Conservation (phyloP, 75 land plant genomes). For the Pinus tabuliformis region DNA sequence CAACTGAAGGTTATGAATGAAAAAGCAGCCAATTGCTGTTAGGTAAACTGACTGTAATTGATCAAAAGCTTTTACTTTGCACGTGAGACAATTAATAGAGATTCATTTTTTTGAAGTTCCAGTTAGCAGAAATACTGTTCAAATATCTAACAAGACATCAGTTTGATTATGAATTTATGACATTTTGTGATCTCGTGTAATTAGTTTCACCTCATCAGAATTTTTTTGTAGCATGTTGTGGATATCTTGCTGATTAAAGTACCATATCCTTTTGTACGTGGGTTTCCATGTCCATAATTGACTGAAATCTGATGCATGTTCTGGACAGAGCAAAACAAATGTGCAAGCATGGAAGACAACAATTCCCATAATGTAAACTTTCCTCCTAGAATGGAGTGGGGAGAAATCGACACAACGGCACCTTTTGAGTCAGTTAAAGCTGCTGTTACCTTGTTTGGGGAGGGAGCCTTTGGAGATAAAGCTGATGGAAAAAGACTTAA, state of each 20-base stretch:
- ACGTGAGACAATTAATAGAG: neutral
- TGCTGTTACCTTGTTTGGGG: slow-evolving; percentile 85
- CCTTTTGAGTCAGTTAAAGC: slow-evolving; percentile 90
- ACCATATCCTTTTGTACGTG: neutral
- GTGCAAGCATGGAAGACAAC: neutral
- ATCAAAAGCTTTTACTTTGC: neutral
- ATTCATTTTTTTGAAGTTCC: neutral
- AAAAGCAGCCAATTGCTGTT: slow-evolving; percentile 2
- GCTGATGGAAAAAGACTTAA: slow-evolving; percentile 42
- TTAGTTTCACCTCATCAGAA: neutral
- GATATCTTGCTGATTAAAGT: neutral
- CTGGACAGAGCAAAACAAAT: slow-evolving; percentile 5
- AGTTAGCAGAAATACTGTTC: neutral
- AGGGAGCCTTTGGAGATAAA: slow-evolving; percentile 55
- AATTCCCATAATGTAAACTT: slow-evolving; percentile 3
- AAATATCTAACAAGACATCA: neutral
- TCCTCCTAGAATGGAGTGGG: slow-evolving; percentile 49
- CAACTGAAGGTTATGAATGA: neutral
- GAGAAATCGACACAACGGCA: slow-evolving; percentile 73
- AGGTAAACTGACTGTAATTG: slow-evolving; percentile 1
- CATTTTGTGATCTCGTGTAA: neutral
- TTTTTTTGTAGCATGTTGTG: neutral
- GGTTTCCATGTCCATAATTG: neutral
- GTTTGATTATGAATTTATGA: neutral
- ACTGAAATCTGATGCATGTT: neutral